Evolutionary conservation across 148 eudicot genomes (phyloP).

Genomic region (Pouteria glomerata): DNA sequence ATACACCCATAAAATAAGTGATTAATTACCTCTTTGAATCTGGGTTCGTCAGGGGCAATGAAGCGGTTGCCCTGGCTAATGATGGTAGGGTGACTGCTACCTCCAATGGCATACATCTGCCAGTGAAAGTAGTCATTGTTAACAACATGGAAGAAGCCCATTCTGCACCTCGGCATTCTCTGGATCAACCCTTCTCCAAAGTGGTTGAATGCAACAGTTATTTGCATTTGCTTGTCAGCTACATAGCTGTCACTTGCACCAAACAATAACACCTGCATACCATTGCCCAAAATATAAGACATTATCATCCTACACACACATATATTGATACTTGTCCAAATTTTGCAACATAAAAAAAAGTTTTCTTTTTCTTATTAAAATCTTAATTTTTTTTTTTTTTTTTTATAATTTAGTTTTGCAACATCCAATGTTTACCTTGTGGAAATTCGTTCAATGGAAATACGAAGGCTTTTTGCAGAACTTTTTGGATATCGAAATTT

Average conservation of each 20-base stretch:
- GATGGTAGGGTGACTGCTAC: conserved; percentile 44
- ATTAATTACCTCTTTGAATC: conserved; percentile 38
- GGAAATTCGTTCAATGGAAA: too few species aligned
- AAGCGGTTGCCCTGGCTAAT: conserved; percentile 56
- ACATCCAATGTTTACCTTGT: too few species aligned
- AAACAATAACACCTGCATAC: conserved; percentile 37
- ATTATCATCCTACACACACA: too few species aligned
- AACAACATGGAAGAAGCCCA: conserved; percentile 44
- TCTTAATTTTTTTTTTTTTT: too few species aligned
- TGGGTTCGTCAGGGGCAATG: conserved; percentile 19
- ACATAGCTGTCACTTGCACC: conserved; percentile 30
- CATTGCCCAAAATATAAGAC: too few species aligned
- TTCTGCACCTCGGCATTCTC: conserved; percentile 47
- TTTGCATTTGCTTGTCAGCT: conserved; percentile 34
- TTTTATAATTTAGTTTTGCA: too few species aligned
- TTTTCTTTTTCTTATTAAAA: too few species aligned
- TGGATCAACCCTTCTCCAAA: conserved; percentile 37
- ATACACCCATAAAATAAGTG: too few species aligned
- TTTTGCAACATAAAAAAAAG: too few species aligned
- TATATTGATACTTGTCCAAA: too few species aligned
- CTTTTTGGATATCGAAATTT: too few species aligned
- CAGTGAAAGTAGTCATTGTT: conserved; percentile 52
- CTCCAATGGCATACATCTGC: conserved; percentile 50
- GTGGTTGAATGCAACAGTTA: conserved; percentile 44
- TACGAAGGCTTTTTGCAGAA: too few species aligned